Conservation (phyloP, 305 asterid species). For the Fraxinus velutina region DNA sequence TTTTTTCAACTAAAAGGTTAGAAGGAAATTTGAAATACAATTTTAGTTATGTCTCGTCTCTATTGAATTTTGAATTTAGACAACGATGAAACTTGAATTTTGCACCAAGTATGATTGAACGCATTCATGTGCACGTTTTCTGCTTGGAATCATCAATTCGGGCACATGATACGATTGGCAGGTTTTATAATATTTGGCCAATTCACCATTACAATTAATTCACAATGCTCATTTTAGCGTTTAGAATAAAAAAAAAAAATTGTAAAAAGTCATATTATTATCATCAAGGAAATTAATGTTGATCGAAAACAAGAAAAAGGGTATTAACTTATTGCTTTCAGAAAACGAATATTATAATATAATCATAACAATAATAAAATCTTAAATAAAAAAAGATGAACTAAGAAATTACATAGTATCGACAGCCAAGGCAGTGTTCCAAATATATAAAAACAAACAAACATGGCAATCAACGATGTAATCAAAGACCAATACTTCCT, state of each 20-base stretch:
- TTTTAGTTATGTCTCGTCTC: not conserved
- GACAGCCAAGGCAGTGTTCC: not conserved
- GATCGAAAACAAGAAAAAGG: not conserved
- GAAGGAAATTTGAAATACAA: not conserved
- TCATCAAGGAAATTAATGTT: not conserved
- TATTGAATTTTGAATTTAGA: not conserved
- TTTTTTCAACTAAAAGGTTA: not conserved
- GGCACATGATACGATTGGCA: not conserved
- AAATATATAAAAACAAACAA: not conserved
- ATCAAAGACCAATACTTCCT: not conserved
- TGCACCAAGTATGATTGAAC: not conserved
- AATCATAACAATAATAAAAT: not conserved
- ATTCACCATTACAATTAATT: not conserved
- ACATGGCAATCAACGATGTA: slow-evolving; percentile 5
- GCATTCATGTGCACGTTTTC: not conserved
- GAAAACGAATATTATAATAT: too few relatives aligned
- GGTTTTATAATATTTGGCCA: not conserved
- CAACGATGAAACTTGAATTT: not conserved
- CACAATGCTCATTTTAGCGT: not conserved
- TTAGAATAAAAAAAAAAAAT: not conserved
- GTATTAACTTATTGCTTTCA: not conserved
- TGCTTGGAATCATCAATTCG: not conserved
- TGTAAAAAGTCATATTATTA: not conserved
- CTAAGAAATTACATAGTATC: not conserved
- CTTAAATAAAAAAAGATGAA: not conserved